Conservation (phyloP, 345 rosid genomes). For the Linum trigynum region DNA sequence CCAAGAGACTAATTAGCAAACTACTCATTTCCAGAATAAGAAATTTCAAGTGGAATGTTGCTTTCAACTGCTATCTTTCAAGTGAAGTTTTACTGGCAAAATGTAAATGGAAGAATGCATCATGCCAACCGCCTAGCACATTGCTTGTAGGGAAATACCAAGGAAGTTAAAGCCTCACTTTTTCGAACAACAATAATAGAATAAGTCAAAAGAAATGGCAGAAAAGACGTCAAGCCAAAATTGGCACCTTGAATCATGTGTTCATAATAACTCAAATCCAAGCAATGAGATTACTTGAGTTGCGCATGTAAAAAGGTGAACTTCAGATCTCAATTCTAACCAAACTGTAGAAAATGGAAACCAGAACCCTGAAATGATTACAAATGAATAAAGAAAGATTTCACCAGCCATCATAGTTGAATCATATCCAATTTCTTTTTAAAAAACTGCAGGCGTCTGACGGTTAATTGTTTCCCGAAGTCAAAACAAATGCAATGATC, state of each 20-base stretch:
- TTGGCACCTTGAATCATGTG: not conserved
- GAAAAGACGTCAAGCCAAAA: not conserved
- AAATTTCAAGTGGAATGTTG: not conserved
- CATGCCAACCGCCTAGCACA: not conserved
- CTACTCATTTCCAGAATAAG: not conserved
- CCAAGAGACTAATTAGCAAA: slow-evolving; percentile 15
- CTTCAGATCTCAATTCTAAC: not conserved
- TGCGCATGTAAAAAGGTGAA: not conserved
- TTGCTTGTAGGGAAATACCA: not conserved
- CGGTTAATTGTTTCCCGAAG: too few species aligned
- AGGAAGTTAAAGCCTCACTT: not conserved
- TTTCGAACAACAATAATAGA: too few species aligned
- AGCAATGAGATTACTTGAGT: not conserved
- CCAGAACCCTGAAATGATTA: not conserved
- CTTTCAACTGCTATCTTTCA: not conserved
- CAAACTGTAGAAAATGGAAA: not conserved
- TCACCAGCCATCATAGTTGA: not conserved
- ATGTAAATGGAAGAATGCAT: not conserved
- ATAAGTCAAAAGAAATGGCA: not conserved
- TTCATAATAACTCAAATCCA: not conserved
- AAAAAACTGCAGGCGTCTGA: too few species aligned
- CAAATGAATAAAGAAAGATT: not conserved
- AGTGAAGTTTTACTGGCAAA: not conserved
- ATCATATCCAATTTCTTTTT: not conserved
- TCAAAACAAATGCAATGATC: not conserved